Base-by-base conservation (phyloP, 345 rosid species). In the Excoecaria agallocha region DNA sequence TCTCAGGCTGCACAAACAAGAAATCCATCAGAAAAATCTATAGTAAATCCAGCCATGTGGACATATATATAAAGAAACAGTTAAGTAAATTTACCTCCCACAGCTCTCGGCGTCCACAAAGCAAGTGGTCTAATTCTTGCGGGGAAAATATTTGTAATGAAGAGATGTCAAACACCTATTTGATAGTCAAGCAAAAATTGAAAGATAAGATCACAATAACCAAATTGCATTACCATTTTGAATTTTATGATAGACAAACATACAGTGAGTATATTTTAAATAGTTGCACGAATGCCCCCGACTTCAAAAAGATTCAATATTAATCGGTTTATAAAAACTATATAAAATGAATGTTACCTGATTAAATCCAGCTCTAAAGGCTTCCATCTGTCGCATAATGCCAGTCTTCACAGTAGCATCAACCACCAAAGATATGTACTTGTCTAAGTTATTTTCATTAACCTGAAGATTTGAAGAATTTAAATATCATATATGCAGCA, bases 71-170 rank as follows among this genome's bases (percentile, higher is more conserved):
- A 12, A 58, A 73, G 5, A 71, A 74, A 54, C 25, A 39, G 4
- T 43, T 30, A 6, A 39, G 61, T 6, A 60, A 58, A 35, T 22
- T 79, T 85, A 93, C 98, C 98, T 96, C 89, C 99, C 99, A 93
- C 88, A 93, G 70, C 84, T 96, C 99, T 80, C 98, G 85, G 54
- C 93, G 98, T 52, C 99, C 98, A 81, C 99, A 96, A 19, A 96
- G 88, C 88, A 93, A 84, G 81, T 96, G 86, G 77, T 96, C 99
- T 87, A 93, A 77, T 74, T 96, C 99, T 45, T 77, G 82, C 30
- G 99, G 93, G 43, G 90, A 84, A 84, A 96, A 96, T 84, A 96
- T 89, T 96, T 93, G 98, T 41, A 96, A 81, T 17, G 98, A 88
- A 49, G 96, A 66, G 64, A 96, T 75, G 82, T 96, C 99, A 85